These are phyloP conservation scores for Helotiales sp. DNA, from an alignment of 2,329 filamentous ascomycete genomes.

Conservation along the genomic window DNA sequence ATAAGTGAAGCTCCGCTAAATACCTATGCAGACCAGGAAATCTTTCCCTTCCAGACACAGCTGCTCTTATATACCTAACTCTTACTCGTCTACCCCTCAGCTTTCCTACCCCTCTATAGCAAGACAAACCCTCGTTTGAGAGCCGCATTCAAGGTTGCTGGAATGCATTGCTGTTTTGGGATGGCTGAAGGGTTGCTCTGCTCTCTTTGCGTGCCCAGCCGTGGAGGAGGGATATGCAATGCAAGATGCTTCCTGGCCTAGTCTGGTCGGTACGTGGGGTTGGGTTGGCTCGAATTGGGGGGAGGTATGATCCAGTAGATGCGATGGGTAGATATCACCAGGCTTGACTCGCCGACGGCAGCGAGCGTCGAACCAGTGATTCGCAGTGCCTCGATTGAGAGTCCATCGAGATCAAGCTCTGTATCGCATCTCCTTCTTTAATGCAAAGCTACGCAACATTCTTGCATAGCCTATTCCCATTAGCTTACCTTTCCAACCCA, in stretches of 20 bases:
- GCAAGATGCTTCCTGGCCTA: background rate
- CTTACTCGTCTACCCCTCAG: background rate
- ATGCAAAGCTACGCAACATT: background rate
- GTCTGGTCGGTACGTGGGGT: conserved; percentile 2
- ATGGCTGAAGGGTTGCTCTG: background rate
- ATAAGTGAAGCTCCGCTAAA: conserved; percentile 26
- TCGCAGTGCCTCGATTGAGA: background rate
- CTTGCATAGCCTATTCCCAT: background rate
- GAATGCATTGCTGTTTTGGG: conserved; percentile 35
- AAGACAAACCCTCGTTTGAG: conserved; percentile 29
- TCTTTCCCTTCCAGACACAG: conserved; percentile 25
- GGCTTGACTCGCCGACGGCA: background rate
- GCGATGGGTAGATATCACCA: background rate
- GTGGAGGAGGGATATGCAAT: background rate
- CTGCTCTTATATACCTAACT: conserved; percentile 20
- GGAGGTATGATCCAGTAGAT: background rate
- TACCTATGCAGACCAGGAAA: conserved; percentile 31
- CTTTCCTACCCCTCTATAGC: conserved; percentile 26
- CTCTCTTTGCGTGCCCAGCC: background rate
- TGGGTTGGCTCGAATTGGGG: background rate
- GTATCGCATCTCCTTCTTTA: background rate
- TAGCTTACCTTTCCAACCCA: background rate
- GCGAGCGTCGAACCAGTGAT: background rate
- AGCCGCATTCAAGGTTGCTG: conserved; percentile 24
- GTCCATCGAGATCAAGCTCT: background rate